Evolutionary conservation across 352 stramenopile genomes (phyloP).

Genomic region (Plasmopara halstedii): DNA sequence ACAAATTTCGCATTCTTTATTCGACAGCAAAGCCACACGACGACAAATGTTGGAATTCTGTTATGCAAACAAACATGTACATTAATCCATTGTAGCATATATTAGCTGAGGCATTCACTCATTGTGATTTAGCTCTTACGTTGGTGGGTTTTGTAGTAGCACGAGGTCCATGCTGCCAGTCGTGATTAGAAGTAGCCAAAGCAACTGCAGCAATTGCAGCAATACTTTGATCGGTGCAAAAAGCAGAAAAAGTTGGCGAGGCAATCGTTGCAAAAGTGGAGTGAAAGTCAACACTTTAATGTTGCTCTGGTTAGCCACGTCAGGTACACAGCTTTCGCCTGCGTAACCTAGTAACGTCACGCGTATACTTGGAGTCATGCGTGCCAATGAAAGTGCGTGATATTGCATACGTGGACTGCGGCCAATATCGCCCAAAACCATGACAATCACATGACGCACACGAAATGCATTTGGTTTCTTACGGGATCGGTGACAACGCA

Average conservation of each 20-base stretch:
- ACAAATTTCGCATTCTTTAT: constrained; percentile 88
- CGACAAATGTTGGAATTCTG: constrained; percentile 92
- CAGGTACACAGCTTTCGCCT: constrained; percentile 84
- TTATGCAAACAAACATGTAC: constrained; percentile 1
- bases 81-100: too few species aligned
- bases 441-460: constrained; percentile 73
- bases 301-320: constrained; percentile 50
- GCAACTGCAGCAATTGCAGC: constrained; percentile 52
- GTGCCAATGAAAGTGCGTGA: constrained; percentile 93
- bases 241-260: constrained; percentile 29
- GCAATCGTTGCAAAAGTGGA: constrained; percentile 52
- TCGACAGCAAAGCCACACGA: constrained; percentile 49
- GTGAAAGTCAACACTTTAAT: constrained; percentile 73
- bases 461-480: constrained; percentile 16
- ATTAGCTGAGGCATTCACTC: too few species aligned
- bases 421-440: constrained; percentile 94
- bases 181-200: constrained; percentile 25
- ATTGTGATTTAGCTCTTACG: constrained; percentile 37
- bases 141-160: constrained; percentile 98
- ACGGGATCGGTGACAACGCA: constrained; percentile 7
- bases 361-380: constrained; percentile 40
- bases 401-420: constrained; percentile 99
- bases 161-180: constrained; percentile 84
- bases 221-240: constrained; percentile 68
- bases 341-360: constrained; percentile 93